These are phyloP conservation scores for Sonneratia caseolaris DNA, from an alignment of 345 rosid genomes.

Conservation along the genomic window DNA sequence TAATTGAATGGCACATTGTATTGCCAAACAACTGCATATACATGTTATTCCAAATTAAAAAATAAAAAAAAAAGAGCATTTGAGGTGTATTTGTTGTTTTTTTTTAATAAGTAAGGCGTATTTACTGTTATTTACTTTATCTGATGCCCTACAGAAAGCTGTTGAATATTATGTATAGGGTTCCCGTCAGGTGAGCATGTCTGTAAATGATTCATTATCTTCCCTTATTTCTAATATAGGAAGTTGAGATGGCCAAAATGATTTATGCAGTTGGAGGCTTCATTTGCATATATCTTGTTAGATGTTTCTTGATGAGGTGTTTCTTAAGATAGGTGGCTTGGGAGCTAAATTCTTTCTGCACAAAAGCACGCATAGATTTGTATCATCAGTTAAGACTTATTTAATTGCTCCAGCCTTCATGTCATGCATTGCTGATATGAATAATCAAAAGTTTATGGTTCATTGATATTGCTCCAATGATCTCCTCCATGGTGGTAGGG, in stretches of 20 bases:
- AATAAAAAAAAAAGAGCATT: neutral
- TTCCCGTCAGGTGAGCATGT: neutral
- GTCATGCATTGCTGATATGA: neutral
- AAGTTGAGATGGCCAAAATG: neutral
- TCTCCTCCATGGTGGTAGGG: neutral
- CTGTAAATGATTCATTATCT: neutral
- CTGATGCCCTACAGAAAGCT: neutral
- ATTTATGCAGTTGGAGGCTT: neutral
- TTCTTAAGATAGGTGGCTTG: neutral
- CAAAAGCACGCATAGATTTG: neutral
- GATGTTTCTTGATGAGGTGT: neutral
- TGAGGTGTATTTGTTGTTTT: neutral
- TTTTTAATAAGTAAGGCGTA: too few relatives aligned
- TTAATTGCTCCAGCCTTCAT: neutral
- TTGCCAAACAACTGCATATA: neutral
- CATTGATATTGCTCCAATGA: neutral
- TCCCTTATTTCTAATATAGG: neutral
- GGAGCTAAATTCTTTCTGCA: neutral
- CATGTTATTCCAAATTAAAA: neutral
- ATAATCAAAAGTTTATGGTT: neutral
- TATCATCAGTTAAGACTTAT: neutral
- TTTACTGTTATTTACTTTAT: neutral
- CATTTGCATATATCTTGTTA: neutral
- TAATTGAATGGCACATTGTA: neutral
- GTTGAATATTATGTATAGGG: neutral